These are phyloP conservation scores for Solanum hybrid DNA, from an alignment of 305 asterid species.

Conservation along the genomic window DNA sequence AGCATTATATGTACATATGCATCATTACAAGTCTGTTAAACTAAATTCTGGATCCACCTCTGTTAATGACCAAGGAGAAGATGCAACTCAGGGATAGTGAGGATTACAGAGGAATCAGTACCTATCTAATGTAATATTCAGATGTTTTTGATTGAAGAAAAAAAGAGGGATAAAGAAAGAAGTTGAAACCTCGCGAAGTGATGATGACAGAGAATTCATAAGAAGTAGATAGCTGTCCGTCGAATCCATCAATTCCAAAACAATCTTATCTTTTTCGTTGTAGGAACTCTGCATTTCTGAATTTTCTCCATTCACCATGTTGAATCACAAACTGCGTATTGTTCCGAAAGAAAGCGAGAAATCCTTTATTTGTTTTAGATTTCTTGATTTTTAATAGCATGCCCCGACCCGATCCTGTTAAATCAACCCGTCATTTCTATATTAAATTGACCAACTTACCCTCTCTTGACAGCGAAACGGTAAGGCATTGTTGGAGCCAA, in stretches of 20 bases:
- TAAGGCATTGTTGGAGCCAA: background rate
- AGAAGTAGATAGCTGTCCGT: conserved; percentile 54
- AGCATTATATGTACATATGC: background rate
- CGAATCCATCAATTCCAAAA: conserved; percentile 64
- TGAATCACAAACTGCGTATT: background rate
- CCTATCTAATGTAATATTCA: background rate
- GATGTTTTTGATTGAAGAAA: background rate
- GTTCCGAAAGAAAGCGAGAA: background rate
- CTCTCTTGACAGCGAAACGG: background rate
- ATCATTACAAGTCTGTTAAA: background rate
- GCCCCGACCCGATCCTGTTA: background rate
- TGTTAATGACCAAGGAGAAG: background rate
- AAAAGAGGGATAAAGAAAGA: background rate
- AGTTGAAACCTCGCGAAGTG: conserved; percentile 67
- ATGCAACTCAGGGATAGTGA: background rate
- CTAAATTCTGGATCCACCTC: background rate
- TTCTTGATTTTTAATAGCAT: background rate
- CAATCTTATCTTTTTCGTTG: conserved; percentile 30
- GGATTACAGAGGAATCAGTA: background rate
- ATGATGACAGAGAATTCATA: conserved; percentile 53
- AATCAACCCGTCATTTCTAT: background rate
- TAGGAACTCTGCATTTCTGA: conserved; percentile 24
- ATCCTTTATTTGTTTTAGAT: background rate
- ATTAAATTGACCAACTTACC: background rate
- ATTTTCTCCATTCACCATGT: background rate